These are phyloP conservation scores for Penicillium bovifimosum DNA, from an alignment of 495 filamentous ascomycete species.

Conservation along the genomic window DNA sequence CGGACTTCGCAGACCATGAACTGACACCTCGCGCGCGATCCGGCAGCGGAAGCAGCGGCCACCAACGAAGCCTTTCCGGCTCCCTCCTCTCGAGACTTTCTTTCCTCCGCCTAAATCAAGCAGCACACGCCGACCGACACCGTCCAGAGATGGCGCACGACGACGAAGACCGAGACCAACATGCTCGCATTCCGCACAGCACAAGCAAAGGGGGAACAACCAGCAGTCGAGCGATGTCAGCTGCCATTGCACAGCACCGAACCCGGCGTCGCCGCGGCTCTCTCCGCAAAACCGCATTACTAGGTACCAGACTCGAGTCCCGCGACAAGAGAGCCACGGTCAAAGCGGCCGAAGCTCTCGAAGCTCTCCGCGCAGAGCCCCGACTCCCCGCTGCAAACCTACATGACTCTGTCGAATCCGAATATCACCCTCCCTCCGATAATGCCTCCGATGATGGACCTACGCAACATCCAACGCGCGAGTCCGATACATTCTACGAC, in stretches of 20 bases:
- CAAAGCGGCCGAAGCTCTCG: constrained; percentile 33
- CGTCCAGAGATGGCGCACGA: constrained; percentile 37
- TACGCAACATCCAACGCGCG: background rate
- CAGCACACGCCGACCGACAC: constrained; percentile 28
- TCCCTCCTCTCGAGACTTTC: constrained; percentile 50
- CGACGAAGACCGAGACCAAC: constrained; percentile 29
- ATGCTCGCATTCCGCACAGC: constrained; percentile 22
- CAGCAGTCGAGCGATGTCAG: constrained; percentile 49
- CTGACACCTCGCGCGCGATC: constrained; percentile 31
- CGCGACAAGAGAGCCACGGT: constrained; percentile 42
- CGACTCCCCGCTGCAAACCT: constrained; percentile 1
- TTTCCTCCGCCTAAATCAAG: constrained; percentile 51
- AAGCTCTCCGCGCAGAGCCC: constrained; percentile 39
- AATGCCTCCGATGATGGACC: constrained; percentile 19
- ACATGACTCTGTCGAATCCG: constrained; percentile 3
- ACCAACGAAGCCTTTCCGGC: constrained; percentile 62
- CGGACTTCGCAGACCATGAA: constrained; percentile 22
- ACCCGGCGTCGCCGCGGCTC: constrained; percentile 73
- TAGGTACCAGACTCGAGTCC: constrained; percentile 56
- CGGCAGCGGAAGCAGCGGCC: constrained; percentile 40
- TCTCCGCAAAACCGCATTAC: constrained; percentile 70
- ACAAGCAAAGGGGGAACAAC: constrained; percentile 7
- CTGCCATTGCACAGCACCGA: constrained; percentile 55
- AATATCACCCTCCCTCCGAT: constrained; percentile 17
- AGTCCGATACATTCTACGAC: constrained; percentile 17